Evolutionary conservation across 164 flowering plant genomes (phyloP), one percentile per base, ranked within the genome.

Genomic region (Chloranthus sessilifolius): DNA sequence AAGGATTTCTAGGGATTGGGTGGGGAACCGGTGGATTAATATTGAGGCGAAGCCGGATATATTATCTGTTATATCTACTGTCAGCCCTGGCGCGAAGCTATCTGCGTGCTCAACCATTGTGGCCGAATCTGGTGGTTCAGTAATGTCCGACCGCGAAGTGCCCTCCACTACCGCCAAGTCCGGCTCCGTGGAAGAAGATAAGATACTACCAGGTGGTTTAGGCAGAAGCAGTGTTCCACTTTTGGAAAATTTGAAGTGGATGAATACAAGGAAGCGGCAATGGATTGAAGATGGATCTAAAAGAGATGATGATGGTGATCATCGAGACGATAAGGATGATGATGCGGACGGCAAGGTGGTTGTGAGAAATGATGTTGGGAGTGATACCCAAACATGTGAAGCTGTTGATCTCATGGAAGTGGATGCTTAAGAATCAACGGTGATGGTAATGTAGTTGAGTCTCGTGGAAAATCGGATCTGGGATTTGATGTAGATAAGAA

Each of bases 1-100:
- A 11, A 71, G 96, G 60, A 64, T 63, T 58, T 86, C 95, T 8
- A 79, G 67, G 66, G 98, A 91, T 55, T 88, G 98, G 98, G 53
- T 70, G 16, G 83, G 76, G 14, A 69, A 70, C 50, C 56, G 49
- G 30, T 85, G 96, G 98, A 66, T 75, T 39, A 74, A 83, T 47
- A 60, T 88, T 48, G 69, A 73, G 56, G 61, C 62, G 22, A 92
- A 79, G 51, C 85, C 70, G 15, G 81, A 77, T 21, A 71, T 92
- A 61, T 58, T 66, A 29, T 60, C 75, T 27, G 48, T 38, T 30
- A 70, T 82, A 60, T 68, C 79, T 57, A 58, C 61, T 21, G 44
- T 62, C 22, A 64, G 71, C 46, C 63, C 58, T 1, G 80, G 74
- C 14, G 28, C 65, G 6, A 80, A 85, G 65, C 53, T 64, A 12